phyloP scores from a whole-genome alignment of 257 asterid species.

The Solanum arcanum region DNA sequence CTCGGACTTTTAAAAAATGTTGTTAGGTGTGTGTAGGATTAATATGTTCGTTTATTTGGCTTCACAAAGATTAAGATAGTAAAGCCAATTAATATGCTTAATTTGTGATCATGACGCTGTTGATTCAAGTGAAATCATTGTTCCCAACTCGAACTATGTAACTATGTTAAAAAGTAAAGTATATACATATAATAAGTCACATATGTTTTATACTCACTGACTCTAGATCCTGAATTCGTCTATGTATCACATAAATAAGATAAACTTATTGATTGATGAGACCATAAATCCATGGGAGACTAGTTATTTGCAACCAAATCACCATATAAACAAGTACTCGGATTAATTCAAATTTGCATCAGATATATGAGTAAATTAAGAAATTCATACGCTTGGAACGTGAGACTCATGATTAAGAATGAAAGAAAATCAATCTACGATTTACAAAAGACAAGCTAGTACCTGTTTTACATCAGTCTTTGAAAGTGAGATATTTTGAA shows the following conservation, averaged over 20 bases:
- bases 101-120: not conserved
- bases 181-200: not conserved
- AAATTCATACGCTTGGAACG: not conserved
- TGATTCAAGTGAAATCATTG: not conserved
- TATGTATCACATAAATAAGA: not conserved
- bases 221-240: not conserved
- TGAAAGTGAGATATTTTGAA: not conserved
- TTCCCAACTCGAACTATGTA: not conserved
- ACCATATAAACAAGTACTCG: not conserved
- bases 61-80: not conserved
- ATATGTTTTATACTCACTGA: not conserved
- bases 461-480: not conserved
- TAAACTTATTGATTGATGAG: not conserved
- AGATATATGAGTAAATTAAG: not conserved
- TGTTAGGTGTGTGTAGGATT: not conserved
- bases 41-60: not conserved
- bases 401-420: no score
- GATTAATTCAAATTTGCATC: not conserved
- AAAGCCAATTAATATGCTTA: not conserved
- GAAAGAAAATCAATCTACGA: not conserved
- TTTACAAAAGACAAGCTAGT: not conserved
- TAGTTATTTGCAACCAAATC: not conserved
- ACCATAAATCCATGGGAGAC: not conserved
- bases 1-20: not conserved
- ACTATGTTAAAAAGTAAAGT: not conserved